Evolutionary conservation across 371 early-diverging fungal genomes (phyloP), one percentile per base, ranked within the genome.

Genomic region (Mucor piriformis): DNA sequence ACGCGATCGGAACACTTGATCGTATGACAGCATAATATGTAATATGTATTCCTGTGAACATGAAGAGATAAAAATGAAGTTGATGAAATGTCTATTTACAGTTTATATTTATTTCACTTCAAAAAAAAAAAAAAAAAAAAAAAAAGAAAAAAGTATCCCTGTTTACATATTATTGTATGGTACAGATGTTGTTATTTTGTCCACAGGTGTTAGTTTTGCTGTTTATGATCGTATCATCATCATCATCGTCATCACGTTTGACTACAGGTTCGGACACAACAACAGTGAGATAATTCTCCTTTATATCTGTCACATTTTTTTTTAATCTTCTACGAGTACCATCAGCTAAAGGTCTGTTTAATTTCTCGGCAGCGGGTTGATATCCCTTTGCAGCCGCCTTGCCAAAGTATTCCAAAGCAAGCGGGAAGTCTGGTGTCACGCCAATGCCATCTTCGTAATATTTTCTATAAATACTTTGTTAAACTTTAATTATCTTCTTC

Each of bases 371-470:
- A 8, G 77, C 73, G 1, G 51, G 58, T 27, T 43, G 63, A 42
- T 69, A 67, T 0, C 72, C 70, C 50, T 74, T 77, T 1, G 75
- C 72, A 13, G 73, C 75, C 8, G 73, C 71, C 21, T 59, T 67
- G 44, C 67, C 61, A 50, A 59, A 76, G 20, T 61, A 73, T 35
- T 71, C 72, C 6, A 70, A 47, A 20, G 72, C 77, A 5, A 61
- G 58, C 1, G 61, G 59, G 23, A 66, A 67, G 35, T 76, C 69
- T 0, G 73, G 48, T 13, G 23, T 16, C 0, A 66, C 64, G 12
- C 77, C 77, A 6, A 71, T 56, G 1, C 77, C 77, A 29, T 65
- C 61, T 33, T 76, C 77, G 37, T 76, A 76, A 58, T 76, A 76
- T 8, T 69, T 67, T n/a, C 76, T 71, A 33, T 32, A 16, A 50